Evolutionary conservation across 2,329 filamentous ascomycete genomes (phyloP).

Genomic region (Camillea tinctor): DNA sequence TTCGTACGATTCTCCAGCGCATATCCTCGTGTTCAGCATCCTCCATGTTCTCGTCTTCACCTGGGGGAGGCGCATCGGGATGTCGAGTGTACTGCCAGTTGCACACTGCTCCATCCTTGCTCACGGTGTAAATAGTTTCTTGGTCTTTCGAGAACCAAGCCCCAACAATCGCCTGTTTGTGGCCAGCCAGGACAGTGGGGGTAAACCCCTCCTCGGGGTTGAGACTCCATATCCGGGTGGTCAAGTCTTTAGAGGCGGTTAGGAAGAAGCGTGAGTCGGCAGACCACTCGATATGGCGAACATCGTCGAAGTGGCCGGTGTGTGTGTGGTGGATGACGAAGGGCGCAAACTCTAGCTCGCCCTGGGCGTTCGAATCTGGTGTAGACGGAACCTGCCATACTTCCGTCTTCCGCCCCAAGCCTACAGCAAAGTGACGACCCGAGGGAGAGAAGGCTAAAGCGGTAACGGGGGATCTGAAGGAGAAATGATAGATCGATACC

Average conservation of each 20-base stretch:
- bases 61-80: constrained; percentile 51
- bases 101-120: constrained; percentile 95
- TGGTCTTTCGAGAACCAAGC: constrained; percentile 97
- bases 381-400: constrained; percentile 95
- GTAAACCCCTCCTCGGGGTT: constrained; percentile 83
- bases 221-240: constrained; percentile 91
- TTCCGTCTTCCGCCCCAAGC: constrained; percentile 82
- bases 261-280: constrained; percentile 94
- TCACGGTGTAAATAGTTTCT: constrained; percentile 93
- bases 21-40: constrained; percentile 64
- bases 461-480: constrained; percentile 81
- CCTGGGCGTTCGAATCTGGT: constrained; percentile 73
- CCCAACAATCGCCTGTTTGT: constrained; percentile 85
- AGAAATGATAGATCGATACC: constrained; percentile 89
- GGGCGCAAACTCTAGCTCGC: constrained; percentile 89
- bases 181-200: constrained; percentile 85
- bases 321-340: constrained; percentile 88
- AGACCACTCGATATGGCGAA: constrained; percentile 90
- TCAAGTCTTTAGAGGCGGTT: constrained; percentile 87
- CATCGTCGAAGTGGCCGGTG: constrained; percentile 82
- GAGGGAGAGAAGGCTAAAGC: constrained; percentile 89
- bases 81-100: constrained; percentile 80
- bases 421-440: constrained; percentile 86
- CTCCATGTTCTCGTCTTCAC: constrained; percentile 59
- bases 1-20: constrained; percentile 87